Base-by-base conservation (phyloP, 2,329 filamentous ascomycete species). In the Xylaria digitata region DNA sequence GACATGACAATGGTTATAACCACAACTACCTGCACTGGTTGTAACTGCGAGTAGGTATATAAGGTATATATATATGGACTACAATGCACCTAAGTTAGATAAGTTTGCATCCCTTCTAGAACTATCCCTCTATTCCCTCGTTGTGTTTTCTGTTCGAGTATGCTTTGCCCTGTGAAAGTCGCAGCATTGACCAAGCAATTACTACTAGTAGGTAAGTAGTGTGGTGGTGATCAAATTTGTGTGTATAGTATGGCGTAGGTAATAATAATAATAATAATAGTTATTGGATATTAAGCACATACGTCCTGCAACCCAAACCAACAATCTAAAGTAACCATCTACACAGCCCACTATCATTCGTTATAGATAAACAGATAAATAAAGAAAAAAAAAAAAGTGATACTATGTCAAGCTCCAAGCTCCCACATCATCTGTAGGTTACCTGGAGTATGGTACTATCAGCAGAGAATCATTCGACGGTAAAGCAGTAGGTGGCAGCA, bases 381-480 rank as follows among this genome's bases (percentile, higher is more conserved):
- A 37, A 21, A 37, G n/a, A 37, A 15, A n/a, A 21, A 11, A 37
- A 30, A 8, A n/a, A 32, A 30, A 5, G 3, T n/a, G n/a, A n/a
- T 26, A 5, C 26, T 26, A 26, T 26, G 26, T 26, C 26, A 5
- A 26, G n/a, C n/a, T n/a, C n/a, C n/a, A 17, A 30, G 15, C 46
- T 17, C 11, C 23, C 7, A 19, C 7, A n/a, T n/a, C 26, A 26
- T 26, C n/a, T 2, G 32, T 34, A 30, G 15, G 34, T 52, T 19
- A 52, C 49, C 26, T 52, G 30, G 11, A 49, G 8, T 11, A 26
- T 13, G 53, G 53, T 45, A 56, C 40, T 58, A 58, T 66, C 60
- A 60, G 43, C 23, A 63, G 61, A 67, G 65, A 57, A 64, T 63
- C 65, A 59, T 67, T 59, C 60, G 61, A 64, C 61, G 13, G 54